phyloP scores from a whole-genome alignment of 2,329 filamentous ascomycete species.

The Nemania sp. region DNA sequence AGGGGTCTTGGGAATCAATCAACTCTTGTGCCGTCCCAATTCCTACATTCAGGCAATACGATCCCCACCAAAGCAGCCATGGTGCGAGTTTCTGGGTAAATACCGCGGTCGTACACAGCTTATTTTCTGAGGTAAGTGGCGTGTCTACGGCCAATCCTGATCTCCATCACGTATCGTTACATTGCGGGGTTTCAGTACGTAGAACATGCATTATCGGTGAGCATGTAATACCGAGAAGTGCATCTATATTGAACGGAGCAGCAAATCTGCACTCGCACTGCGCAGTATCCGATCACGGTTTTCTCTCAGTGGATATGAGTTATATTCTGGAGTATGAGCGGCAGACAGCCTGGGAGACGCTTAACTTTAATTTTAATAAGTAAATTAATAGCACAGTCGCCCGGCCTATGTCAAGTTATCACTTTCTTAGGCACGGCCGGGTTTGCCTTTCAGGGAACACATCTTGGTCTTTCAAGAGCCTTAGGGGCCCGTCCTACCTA shows the following conservation, averaged over 20 bases:
- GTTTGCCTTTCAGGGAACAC: background rate
- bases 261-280: too few species aligned
- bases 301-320: background rate
- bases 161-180: background rate
- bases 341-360: too few species aligned
- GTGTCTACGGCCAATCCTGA: background rate
- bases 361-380: background rate
- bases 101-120: background rate
- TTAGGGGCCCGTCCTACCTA: background rate
- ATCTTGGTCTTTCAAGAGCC: background rate
- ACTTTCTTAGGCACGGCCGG: background rate
- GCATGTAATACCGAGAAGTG: background rate
- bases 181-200: conserved; percentile 16
- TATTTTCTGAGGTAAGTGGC: background rate
- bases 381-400: background rate
- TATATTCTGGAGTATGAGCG: too few species aligned
- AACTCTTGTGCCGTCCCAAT: conserved; percentile 10
- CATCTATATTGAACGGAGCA: too few species aligned
- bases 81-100: conserved; percentile 1
- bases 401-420: background rate
- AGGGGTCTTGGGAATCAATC: background rate
- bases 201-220: background rate
- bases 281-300: background rate
- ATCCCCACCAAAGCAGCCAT: background rate
- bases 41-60: background rate